phyloP scores from a whole-genome alignment of 306 rosid genomes.

The Lithocarpus polystachyus region DNA sequence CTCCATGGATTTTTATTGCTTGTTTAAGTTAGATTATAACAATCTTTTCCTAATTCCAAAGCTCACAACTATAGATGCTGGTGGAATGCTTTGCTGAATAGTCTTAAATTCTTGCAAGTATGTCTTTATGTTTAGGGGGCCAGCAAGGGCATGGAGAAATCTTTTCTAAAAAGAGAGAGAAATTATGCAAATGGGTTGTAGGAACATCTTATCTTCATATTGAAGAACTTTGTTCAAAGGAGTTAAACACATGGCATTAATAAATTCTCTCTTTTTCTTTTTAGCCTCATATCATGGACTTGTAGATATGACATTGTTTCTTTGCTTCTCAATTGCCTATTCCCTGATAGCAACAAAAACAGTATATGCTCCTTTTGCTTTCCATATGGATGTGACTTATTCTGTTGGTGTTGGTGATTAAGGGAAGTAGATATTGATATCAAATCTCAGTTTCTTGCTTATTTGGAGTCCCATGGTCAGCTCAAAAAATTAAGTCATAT shows the following conservation, averaged over 20 bases:
- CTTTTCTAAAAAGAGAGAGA: constrained; percentile 66
- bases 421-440: too few species aligned
- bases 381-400: constrained; percentile 16
- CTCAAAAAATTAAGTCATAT: too few species aligned
- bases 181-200: constrained; percentile 51
- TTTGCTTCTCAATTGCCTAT: constrained; percentile 64
- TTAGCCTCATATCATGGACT: constrained; percentile 16
- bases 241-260: constrained; percentile 45
- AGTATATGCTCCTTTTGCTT: constrained; percentile 42
- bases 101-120: background rate
- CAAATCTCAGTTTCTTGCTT: too few species aligned
- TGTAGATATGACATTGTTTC: constrained; percentile 36
- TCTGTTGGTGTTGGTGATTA: constrained; percentile 8
- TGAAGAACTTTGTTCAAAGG: constrained; percentile 44
- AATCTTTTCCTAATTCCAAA: too few species aligned
- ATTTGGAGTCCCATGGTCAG: fast-evolving
- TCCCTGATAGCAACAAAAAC: constrained; percentile 37
- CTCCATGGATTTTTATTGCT: too few species aligned
- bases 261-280: constrained; percentile 16
- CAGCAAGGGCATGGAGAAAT: constrained; percentile 31
- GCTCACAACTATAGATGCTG: too few species aligned
- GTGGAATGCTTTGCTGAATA: background rate
- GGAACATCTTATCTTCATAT: constrained; percentile 41
- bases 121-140: constrained; percentile 37
- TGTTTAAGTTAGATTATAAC: too few species aligned